These are phyloP conservation scores for Venturia oleaginea DNA, from an alignment of 2,329 filamentous ascomycete species.

Conservation along the genomic window DNA sequence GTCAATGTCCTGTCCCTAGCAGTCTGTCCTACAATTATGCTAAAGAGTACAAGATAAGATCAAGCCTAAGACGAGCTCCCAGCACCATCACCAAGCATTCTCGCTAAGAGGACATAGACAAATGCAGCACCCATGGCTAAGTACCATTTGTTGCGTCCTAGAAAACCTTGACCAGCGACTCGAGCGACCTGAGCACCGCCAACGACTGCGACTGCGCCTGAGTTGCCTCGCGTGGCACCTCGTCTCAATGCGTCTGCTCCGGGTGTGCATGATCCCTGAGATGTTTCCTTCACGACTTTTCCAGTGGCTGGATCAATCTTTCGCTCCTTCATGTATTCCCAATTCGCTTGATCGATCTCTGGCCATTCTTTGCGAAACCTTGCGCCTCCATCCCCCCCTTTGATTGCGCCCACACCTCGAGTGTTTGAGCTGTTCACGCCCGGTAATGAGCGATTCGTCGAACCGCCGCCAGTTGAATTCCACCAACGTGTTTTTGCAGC, in stretches of 20 bases:
- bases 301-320: slow-evolving; percentile 73
- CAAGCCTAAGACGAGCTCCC: neutral
- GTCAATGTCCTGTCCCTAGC: neutral
- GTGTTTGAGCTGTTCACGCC: slow-evolving; percentile 31
- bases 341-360: slow-evolving; percentile 81
- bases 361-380: slow-evolving; percentile 89
- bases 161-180: slow-evolving; percentile 74
- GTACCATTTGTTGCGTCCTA: slow-evolving; percentile 69
- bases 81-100: slow-evolving; percentile 36
- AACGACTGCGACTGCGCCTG: slow-evolving; percentile 55
- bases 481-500: slow-evolving; percentile 81
- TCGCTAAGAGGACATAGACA: slow-evolving; percentile 71
- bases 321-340: slow-evolving; percentile 80
- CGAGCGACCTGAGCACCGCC: slow-evolving; percentile 66
- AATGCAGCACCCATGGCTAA: slow-evolving; percentile 64
- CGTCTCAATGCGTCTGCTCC: slow-evolving; percentile 55
- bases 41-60: neutral
- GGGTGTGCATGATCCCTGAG: slow-evolving; percentile 44
- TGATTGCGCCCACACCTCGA: slow-evolving; percentile 57
- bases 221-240: slow-evolving; percentile 46
- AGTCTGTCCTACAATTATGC: neutral
- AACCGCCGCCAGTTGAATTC: slow-evolving; percentile 89
- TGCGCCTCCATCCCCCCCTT: slow-evolving; percentile 81
- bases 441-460: slow-evolving; percentile 42
- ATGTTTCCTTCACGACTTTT: slow-evolving; percentile 44